Conservation (phyloP, 108 stramenopile species). For the Pseudonitzschia pungens region DNA sequence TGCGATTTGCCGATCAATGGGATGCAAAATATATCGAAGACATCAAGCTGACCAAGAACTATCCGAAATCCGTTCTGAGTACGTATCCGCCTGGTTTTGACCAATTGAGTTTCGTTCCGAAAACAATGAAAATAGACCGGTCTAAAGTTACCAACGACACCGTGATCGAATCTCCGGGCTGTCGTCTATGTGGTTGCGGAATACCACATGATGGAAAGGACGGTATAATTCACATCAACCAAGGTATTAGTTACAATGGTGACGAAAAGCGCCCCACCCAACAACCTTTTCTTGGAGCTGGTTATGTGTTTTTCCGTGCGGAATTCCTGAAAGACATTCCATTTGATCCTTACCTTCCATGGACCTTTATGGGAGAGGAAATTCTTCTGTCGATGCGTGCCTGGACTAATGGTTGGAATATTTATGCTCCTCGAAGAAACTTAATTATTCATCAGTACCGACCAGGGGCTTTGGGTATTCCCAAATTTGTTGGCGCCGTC, state of each 20-base stretch:
- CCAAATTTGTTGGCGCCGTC: constrained; percentile 94
- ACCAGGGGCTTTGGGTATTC: constrained; percentile 53
- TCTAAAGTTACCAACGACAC: constrained; percentile 28
- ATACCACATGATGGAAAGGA: constrained; percentile 55
- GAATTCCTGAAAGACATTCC: constrained; percentile 82
- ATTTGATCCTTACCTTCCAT: constrained; percentile 94
- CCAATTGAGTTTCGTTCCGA: constrained; percentile 36
- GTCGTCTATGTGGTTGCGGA: constrained; percentile 60
- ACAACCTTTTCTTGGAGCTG: constrained; percentile 87
- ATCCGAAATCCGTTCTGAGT: constrained; percentile 75
- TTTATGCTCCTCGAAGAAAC: constrained; percentile 86
- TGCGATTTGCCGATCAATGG: constrained; percentile 79
- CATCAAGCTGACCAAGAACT: constrained; percentile 52
- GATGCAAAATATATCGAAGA: constrained; percentile 70
- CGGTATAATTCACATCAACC: constrained; percentile 72
- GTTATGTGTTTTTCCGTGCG: constrained; percentile 89
- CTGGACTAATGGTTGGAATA: constrained; percentile 92
- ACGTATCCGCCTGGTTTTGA: constrained; percentile 82
- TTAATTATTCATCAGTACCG: constrained; percentile 90
- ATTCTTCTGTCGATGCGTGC: constrained; percentile 78
- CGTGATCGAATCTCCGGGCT: constrained; percentile 47
- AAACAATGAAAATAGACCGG: not conserved
- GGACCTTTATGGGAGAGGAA: constrained; percentile 98
- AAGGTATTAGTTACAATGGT: constrained; percentile 25
- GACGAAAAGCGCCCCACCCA: constrained; percentile 23